These are phyloP conservation scores for Globisporangium emineosum DNA, from an alignment of 352 stramenopile species.

Conservation along the genomic window DNA sequence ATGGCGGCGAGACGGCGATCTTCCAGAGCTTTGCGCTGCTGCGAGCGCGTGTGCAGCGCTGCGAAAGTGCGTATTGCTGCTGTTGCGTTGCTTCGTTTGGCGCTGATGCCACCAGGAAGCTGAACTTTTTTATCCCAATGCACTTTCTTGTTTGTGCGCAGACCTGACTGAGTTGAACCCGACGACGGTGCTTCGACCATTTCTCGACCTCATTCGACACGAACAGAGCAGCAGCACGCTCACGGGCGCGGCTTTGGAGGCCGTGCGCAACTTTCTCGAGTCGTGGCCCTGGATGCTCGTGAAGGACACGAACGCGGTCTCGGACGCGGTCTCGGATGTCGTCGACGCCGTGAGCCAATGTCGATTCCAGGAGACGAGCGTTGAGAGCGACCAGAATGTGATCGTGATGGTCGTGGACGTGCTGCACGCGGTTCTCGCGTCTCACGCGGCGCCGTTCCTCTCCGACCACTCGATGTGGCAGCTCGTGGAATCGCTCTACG, in stretches of 20 bases:
- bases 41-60: conserved; percentile 58
- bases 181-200: conserved; percentile 83
- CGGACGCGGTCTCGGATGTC: conserved; percentile 75
- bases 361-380: conserved; percentile 92
- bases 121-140: neutral
- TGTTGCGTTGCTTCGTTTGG: neutral
- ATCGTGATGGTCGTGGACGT: conserved; percentile 94
- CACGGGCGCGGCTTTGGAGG: conserved; percentile 90
- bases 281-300: conserved; percentile 61
- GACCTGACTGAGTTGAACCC: conserved; percentile 60
- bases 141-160: conserved; percentile 11
- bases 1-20: conserved; percentile 37
- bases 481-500: conserved; percentile 94
- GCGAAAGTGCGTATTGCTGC: conserved; percentile 38
- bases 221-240: conserved; percentile 91
- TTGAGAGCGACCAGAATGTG: conserved; percentile 89
- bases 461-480: conserved; percentile 93
- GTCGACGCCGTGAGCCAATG: conserved; percentile 92
- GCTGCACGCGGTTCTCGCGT: conserved; percentile 91
- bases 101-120: neutral
- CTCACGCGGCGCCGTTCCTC: conserved; percentile 70
- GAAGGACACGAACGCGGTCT: conserved; percentile 34
- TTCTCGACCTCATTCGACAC: conserved; percentile 93
- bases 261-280: conserved; percentile 95
- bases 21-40: conserved; percentile 65